Percentiles rank a stretch among this genome's conserved stretches.
Conservation (phyloP, 1,284 basidiomycete genomes). For the Dichomitus squalens region DNA sequence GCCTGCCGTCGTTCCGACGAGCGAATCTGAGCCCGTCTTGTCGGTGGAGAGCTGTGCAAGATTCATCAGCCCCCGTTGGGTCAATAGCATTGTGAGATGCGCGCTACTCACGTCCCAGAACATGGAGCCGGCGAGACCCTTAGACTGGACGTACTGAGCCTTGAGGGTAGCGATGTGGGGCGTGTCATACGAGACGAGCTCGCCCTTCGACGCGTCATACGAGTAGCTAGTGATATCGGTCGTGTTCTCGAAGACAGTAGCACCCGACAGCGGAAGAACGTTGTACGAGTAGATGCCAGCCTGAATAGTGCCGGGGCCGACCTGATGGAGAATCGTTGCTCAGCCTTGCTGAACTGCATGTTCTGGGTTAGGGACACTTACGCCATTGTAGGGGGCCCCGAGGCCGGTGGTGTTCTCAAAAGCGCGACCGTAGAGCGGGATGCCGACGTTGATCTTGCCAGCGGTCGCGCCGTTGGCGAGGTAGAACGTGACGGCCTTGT, state of each 20-base stretch:
- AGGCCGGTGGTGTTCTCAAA: constrained; percentile 82
- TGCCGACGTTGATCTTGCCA: constrained; percentile 82
- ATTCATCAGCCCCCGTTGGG: not conserved
- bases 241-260: constrained; percentile 68
- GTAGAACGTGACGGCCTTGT: constrained; percentile 73
- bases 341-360: not conserved
- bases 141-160: constrained; percentile 69
- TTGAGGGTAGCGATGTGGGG: constrained; percentile 75
- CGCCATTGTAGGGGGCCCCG: constrained; percentile 74
- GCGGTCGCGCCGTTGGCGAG: constrained; percentile 66
- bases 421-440: constrained; percentile 85
- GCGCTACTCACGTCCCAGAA: constrained; percentile 71
- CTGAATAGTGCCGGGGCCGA: constrained; percentile 76
- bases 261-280: constrained; percentile 62
- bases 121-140: constrained; percentile 76
- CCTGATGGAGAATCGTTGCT: constrained; percentile 39
- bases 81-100: not conserved
- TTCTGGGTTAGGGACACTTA: constrained; percentile 29
- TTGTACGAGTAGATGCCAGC: constrained; percentile 80
- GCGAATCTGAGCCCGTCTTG: constrained; percentile 55
- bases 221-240: constrained; percentile 79
- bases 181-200: constrained; percentile 83
- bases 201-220: constrained; percentile 65
- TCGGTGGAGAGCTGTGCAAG: constrained; percentile 60
- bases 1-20: constrained; percentile 51